Conservation (phyloP, 768 basidiomycete genomes). For the Russula griseocarnosa region DNA sequence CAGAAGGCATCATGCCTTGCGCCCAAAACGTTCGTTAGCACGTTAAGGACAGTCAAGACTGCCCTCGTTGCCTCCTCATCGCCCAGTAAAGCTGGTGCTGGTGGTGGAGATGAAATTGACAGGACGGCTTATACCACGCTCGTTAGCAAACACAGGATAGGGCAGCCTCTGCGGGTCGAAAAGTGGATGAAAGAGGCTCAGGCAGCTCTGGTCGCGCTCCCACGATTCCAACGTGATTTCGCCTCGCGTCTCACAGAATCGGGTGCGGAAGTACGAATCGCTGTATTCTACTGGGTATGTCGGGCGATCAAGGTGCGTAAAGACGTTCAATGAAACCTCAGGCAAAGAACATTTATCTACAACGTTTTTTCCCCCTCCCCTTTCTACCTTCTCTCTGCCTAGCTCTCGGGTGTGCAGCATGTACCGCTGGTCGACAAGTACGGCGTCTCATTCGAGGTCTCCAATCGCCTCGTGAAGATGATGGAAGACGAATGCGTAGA, state of each 20-base stretch:
- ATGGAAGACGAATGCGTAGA: slow-evolving; percentile 18
- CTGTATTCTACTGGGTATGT: slow-evolving; percentile 27
- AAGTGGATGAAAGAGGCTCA: slow-evolving; percentile 25
- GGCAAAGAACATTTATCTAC: neutral
- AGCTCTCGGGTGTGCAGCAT: slow-evolving; percentile 1
- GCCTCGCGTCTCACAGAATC: slow-evolving; percentile 4
- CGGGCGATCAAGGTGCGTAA: slow-evolving; percentile 24
- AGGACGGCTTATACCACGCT: slow-evolving; percentile 30
- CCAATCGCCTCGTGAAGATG: slow-evolving; percentile 4
- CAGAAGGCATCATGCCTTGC: slow-evolving; percentile 36
- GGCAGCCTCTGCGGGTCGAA: slow-evolving; percentile 19
- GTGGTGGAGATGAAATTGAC: slow-evolving; percentile 31
- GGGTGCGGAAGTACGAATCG: slow-evolving; percentile 12
- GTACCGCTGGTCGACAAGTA: slow-evolving; percentile 4
- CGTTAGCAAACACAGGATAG: slow-evolving; percentile 17
- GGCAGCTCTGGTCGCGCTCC: slow-evolving; percentile 13
- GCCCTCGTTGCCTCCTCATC: slow-evolving; percentile 22
- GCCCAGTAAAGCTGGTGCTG: no score
- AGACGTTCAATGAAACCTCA: neutral
- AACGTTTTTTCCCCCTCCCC: no score
- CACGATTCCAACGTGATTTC: slow-evolving; percentile 8
- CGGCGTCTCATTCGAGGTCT: slow-evolving; percentile 6
- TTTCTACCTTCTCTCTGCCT: neutral
- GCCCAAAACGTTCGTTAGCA: slow-evolving; percentile 31
- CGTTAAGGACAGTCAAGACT: slow-evolving; percentile 31